Conservation (phyloP, 208 protist species). For the Leishmania braziliensis region DNA sequence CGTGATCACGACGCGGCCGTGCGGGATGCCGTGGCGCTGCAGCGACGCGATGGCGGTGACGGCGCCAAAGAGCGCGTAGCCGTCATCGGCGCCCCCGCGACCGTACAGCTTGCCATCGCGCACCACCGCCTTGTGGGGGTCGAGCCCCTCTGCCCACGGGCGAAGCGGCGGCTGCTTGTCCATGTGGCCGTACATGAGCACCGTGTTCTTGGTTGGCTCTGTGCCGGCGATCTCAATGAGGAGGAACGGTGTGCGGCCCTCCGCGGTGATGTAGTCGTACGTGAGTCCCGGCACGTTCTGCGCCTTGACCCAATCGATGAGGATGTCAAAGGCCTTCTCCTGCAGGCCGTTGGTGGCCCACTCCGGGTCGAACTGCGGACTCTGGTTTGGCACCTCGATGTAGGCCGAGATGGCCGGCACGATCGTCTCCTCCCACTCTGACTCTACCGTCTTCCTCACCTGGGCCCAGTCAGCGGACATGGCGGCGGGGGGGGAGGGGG, state of each 20-base stretch:
- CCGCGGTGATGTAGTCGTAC: constrained; percentile 73
- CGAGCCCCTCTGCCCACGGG: constrained; percentile 90
- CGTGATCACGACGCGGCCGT: constrained; percentile 80
- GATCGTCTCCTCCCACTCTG: constrained; percentile 87
- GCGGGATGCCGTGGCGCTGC: constrained; percentile 79
- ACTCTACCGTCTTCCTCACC: constrained; percentile 55
- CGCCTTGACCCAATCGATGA: constrained; percentile 86
- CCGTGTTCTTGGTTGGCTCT: constrained; percentile 54
- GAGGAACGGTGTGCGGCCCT: constrained; percentile 85
- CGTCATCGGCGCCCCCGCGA: constrained; percentile 31
- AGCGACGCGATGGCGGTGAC: constrained; percentile 53
- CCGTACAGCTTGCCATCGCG: too few relatives aligned
- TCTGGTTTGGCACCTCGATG: constrained; percentile 94
- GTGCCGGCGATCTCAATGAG: constrained; percentile 81
- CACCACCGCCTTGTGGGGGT: too few relatives aligned
- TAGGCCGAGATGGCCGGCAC: constrained; percentile 84
- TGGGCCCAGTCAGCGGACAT: constrained; percentile 44
- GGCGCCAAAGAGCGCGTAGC: constrained; percentile 80
- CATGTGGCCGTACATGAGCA: constrained; percentile 97
- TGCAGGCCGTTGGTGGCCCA: constrained; percentile 87
- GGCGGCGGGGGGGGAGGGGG: too few relatives aligned
- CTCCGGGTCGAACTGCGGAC: constrained; percentile 91
- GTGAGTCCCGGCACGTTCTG: constrained; percentile 78
- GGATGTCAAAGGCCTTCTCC: constrained; percentile 83
- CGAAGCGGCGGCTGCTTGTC: constrained; percentile 96